Evolutionary conservation across 257 asterid genomes (phyloP).

Genomic region (Gentiana straminea): DNA sequence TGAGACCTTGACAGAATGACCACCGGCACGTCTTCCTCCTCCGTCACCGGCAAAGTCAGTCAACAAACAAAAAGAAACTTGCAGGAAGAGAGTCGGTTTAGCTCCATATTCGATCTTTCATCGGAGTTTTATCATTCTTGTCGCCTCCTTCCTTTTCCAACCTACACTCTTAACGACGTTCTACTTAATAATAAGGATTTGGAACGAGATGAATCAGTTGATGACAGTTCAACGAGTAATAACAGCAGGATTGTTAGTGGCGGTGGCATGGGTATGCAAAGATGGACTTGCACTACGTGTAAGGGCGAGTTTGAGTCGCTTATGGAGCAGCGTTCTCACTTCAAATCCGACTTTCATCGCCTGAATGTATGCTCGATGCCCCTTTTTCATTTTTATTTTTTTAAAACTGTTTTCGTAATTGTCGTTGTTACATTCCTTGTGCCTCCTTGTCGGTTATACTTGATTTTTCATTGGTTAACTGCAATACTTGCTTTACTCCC

Average conservation of each 20-base stretch:
- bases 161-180: slow-evolving; percentile 14
- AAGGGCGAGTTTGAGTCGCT: slow-evolving; percentile 90
- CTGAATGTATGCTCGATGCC: slow-evolving; percentile 42
- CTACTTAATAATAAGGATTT: background rate
- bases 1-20: slow-evolving; percentile 1
- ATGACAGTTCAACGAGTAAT: background rate
- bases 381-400: background rate
- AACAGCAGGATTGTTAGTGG: slow-evolving; percentile 2
- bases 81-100: slow-evolving; percentile 38
- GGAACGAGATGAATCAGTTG: slow-evolving; percentile 16
- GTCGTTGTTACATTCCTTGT: slow-evolving; percentile 1
- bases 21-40: slow-evolving; percentile 4
- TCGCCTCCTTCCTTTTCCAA: slow-evolving; percentile 42
- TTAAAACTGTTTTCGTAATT: background rate
- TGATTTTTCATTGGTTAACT: background rate
- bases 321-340: slow-evolving; percentile 78
- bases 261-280: slow-evolving; percentile 29
- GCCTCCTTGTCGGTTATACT: background rate
- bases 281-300: slow-evolving; percentile 93
- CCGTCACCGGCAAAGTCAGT: slow-evolving; percentile 5
- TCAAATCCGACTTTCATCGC: slow-evolving; percentile 92
- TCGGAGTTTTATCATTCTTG: slow-evolving; percentile 58
- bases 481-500: too few relatives aligned
- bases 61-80: background rate
- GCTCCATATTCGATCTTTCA: slow-evolving; percentile 62